Base-by-base conservation (phyloP, 176 grass and related monocot species). In the Phoenix roebelenii region DNA sequence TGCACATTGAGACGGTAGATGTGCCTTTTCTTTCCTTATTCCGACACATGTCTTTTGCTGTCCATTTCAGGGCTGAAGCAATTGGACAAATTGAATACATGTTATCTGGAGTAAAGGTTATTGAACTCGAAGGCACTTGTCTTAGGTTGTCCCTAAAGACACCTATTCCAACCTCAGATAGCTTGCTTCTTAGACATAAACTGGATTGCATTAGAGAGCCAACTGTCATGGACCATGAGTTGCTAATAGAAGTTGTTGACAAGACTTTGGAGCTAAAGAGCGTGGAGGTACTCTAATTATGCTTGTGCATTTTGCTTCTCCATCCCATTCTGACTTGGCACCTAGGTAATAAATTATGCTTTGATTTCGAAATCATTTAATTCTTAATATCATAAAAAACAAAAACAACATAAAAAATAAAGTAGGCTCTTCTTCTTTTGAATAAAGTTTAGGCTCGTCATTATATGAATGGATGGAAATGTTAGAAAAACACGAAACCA, bases 231-330 rank as follows among this genome's bases (percentile, higher is more conserved):
- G 83, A 97, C 23, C 92, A 91, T 57, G 92, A 97, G 66, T 70
- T 97, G 65, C 71, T 77, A 15, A 72, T 97, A 80, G 87, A 97
- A 80, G 23, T 91, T 65, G 63, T 57, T 26, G 84, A 85, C 66
- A 70, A 35, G 65, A 96, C 15, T 50, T 85, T 73, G 75, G 84
- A 97, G 63, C 51, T 77, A 60, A 88, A 88, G 76, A 88, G 76
- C 52, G 67, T 88, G 29, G 65, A 97, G 87, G 92, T 88, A 74
- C 60, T 20, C 18, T 63, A 66, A 70, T 72, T 58, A 7, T 63
- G n/a, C 20, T 63, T 62, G 39, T 23, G 16, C 5, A 19, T 29
- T 62, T 58, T 32, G 35, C 35, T 44, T 44, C 35, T 44, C 35
- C 35, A 44, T 44, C 35, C 35, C 7, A 44, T 44, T 12, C 35